Conservation (phyloP, 768 basidiomycete species). For the Mycena alexandri region DNA sequence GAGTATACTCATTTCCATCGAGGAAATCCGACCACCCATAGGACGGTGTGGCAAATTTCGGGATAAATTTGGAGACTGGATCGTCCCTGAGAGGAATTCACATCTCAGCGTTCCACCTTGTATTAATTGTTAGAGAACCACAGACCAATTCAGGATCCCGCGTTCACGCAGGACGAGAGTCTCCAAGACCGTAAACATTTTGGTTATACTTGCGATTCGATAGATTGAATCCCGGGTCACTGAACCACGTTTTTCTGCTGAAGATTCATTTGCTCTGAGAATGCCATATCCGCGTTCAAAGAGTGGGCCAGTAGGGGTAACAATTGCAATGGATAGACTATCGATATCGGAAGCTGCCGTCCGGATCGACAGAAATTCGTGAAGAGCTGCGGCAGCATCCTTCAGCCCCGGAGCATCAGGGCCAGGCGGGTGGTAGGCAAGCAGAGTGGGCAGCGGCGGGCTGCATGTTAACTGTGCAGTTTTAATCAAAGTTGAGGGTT, state of each 20-base stretch:
- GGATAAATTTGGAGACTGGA: constrained; percentile 59
- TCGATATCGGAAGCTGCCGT: constrained; percentile 56
- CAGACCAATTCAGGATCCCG: constrained; percentile 55
- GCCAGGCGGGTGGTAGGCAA: constrained; percentile 27
- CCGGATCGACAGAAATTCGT: constrained; percentile 45
- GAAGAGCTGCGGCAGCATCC: constrained; percentile 34
- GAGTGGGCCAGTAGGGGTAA: constrained; percentile 58
- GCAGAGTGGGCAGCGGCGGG: constrained; percentile 32
- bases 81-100: constrained; percentile 57
- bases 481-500: neutral
- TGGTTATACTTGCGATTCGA: constrained; percentile 65
- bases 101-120: neutral
- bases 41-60: constrained; percentile 51
- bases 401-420: constrained; percentile 20
- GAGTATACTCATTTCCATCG: constrained; percentile 27
- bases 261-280: constrained; percentile 58
- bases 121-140: neutral
- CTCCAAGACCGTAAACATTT: constrained; percentile 63
- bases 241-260: constrained; percentile 32
- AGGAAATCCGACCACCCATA: constrained; percentile 52
- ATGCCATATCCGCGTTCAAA: constrained; percentile 61
- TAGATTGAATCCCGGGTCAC: constrained; percentile 62
- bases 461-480: constrained; percentile 19
- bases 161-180: constrained; percentile 62
- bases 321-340: constrained; percentile 63